Percentiles rank a stretch among this genome's conserved stretches.
Conservation (phyloP, 192 early-diverging fungal species). For the Pilaira anomala region DNA sequence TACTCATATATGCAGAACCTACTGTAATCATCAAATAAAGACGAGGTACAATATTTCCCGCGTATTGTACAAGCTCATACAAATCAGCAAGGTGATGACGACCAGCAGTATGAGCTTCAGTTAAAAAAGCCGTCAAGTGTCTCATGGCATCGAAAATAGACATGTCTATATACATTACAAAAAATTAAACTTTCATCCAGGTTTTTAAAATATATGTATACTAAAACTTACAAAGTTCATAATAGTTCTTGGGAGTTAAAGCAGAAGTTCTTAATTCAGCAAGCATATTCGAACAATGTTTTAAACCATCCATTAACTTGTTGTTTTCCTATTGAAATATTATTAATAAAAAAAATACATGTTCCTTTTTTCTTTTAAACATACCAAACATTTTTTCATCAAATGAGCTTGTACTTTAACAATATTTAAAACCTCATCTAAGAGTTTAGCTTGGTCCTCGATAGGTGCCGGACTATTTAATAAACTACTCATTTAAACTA, state of each 20-base stretch:
- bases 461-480: conserved; percentile 40
- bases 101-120: conserved; percentile 83
- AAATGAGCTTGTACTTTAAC: conserved; percentile 95
- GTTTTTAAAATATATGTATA: background rate
- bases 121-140: conserved; percentile 87
- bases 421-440: conserved; percentile 90
- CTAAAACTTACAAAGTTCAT: conserved; percentile 88
- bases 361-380: conserved; percentile 8
- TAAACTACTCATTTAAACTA: background rate
- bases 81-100: conserved; percentile 86
- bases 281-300: conserved; percentile 97
- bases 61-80: conserved; percentile 98
- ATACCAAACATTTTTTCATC: conserved; percentile 92
- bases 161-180: conserved; percentile 67
- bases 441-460: conserved; percentile 87
- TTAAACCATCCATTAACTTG: conserved; percentile 96
- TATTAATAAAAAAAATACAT: background rate
- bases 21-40: conserved; percentile 99
- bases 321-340: conserved; percentile 62
- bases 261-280: conserved; percentile 93
- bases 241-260: conserved; percentile 97
- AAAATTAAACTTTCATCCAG: background rate
- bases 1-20: conserved; percentile 94
- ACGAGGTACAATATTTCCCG: conserved; percentile 97
- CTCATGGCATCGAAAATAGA: conserved; percentile 97